phyloP scores from a whole-genome alignment of 2,329 filamentous ascomycete species.

The Blastomyces silverae region DNA sequence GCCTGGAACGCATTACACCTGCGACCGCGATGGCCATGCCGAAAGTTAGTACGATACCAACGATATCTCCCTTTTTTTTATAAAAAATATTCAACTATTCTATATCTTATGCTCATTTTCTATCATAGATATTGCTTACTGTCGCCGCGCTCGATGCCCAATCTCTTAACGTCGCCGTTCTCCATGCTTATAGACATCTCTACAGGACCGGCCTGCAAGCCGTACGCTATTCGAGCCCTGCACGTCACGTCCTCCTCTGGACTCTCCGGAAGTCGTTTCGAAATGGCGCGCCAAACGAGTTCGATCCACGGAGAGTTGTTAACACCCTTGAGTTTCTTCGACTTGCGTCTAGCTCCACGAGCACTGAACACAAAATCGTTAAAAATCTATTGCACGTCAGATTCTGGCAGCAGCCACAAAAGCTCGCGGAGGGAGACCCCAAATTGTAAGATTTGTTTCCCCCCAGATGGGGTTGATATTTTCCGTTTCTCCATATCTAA shows the following conservation, averaged over 20 bases:
- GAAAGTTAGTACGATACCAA: neutral
- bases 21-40: neutral
- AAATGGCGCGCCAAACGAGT: conserved; percentile 31
- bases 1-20: neutral
- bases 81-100: neutral
- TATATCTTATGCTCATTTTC: neutral
- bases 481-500: conserved; percentile 6
- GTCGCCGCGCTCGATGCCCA: conserved; percentile 19
- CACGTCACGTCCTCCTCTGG: conserved; percentile 48
- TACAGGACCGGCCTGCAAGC: conserved; percentile 50
- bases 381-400: conserved; percentile 41
- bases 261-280: conserved; percentile 41
- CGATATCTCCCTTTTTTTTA: neutral
- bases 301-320: conserved; percentile 36
- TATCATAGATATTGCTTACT: conserved; percentile 18
- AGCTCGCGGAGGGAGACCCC: conserved; percentile 26
- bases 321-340: conserved; percentile 45
- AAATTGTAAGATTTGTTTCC: conserved; percentile 28
- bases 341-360: conserved; percentile 35
- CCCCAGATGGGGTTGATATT: neutral
- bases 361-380: conserved; percentile 44
- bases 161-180: conserved; percentile 30
- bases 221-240: conserved; percentile 52
- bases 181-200: conserved; percentile 53
- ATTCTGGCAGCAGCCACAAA: conserved; percentile 38